Evolutionary conservation across 2,329 filamentous ascomycete species (phyloP).

Genomic region (Ophidiomyces ophidiicola): DNA sequence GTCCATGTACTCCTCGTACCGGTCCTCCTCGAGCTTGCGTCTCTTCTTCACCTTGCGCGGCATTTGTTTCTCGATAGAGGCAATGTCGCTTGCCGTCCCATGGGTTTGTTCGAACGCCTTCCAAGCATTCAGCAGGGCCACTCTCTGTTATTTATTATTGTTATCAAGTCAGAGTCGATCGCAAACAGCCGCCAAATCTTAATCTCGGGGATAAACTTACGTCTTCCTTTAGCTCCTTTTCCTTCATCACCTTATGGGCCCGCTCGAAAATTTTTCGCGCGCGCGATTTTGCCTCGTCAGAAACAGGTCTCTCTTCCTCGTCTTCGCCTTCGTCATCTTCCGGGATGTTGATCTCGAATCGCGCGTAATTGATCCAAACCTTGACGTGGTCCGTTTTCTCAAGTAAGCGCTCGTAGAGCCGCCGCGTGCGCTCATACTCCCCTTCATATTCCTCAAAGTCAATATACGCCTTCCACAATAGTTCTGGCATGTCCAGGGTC

Average conservation of each 20-base stretch:
- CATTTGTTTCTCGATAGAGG: conserved; percentile 84
- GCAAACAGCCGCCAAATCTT: neutral
- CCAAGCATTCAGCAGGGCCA: conserved; percentile 83
- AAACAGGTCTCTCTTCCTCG: conserved; percentile 51
- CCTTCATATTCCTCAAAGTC: conserved; percentile 96
- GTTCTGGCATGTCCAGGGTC: conserved; percentile 87
- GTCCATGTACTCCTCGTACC: conserved; percentile 92
- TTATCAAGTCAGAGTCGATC: conserved; percentile 24
- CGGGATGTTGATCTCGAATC: conserved; percentile 91
- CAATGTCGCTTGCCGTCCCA: conserved; percentile 60
- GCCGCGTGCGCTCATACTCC: conserved; percentile 71
- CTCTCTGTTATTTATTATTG: no score
- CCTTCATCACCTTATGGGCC: conserved; percentile 75
- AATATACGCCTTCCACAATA: conserved; percentile 96
- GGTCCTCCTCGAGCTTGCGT: conserved; percentile 80
- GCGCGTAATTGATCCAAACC: conserved; percentile 98
- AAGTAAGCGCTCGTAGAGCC: conserved; percentile 78
- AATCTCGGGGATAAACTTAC: conserved; percentile 26
- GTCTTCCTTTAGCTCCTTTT: conserved; percentile 82
- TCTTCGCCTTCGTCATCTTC: conserved; percentile 55
- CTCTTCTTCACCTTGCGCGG: conserved; percentile 85
- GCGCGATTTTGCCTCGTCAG: conserved; percentile 69
- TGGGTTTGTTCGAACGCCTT: conserved; percentile 81
- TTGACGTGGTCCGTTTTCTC: conserved; percentile 97
- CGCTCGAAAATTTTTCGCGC: conserved; percentile 75